Percentiles rank a stretch among this genome's conserved stretches.
Evolutionary conservation across 306 rosid genomes (phyloP).

Genomic region (Acmispon strigosus): DNA sequence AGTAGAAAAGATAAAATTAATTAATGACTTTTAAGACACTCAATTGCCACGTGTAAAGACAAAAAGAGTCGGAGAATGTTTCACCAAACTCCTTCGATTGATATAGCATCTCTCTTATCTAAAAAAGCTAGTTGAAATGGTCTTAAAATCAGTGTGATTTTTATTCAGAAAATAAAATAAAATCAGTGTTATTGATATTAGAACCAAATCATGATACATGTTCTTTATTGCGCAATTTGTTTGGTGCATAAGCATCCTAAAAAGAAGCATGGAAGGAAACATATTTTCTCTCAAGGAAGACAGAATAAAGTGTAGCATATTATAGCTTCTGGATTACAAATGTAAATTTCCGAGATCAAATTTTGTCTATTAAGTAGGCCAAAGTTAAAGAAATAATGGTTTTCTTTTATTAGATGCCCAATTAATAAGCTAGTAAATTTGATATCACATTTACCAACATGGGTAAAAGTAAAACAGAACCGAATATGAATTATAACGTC

Average conservation of each 20-base stretch:
- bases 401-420: neutral
- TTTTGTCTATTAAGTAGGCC: too few relatives aligned
- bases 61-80: too few relatives aligned
- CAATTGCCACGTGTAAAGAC: too few relatives aligned
- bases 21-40: too few relatives aligned
- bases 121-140: too few relatives aligned
- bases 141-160: too few relatives aligned
- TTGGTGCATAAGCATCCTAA: slow-evolving; percentile 8
- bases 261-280: slow-evolving; percentile 7
- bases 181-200: too few relatives aligned
- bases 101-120: too few relatives aligned
- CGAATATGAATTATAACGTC: neutral
- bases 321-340: slow-evolving; percentile 11
- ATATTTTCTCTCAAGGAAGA: slow-evolving; percentile 11
- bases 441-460: neutral
- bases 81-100: too few relatives aligned
- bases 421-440: neutral
- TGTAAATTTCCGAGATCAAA: neutral
- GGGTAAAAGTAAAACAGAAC: neutral
- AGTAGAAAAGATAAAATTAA: too few relatives aligned
- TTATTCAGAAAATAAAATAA: too few relatives aligned
- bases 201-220: neutral
- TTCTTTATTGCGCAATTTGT: slow-evolving; percentile 7
- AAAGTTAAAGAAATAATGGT: too few relatives aligned
- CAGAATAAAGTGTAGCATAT: slow-evolving; percentile 29